Evolutionary conservation across 2,329 filamentous ascomycete species (phyloP).

Genomic region (Fusarium camptoceras): DNA sequence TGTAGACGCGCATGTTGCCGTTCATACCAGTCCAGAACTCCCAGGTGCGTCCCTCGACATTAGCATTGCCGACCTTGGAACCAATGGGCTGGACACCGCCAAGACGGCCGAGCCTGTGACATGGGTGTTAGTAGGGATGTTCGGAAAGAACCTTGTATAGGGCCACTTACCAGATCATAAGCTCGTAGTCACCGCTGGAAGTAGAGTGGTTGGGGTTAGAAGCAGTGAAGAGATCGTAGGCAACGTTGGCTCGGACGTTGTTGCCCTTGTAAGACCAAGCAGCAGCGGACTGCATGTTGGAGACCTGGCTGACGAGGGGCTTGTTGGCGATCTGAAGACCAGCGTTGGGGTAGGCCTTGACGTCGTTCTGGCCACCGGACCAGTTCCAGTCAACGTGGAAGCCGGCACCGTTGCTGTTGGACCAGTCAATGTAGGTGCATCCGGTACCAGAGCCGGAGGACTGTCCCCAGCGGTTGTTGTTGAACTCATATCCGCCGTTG

Average conservation of each 20-base stretch:
- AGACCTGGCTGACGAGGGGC: constrained; percentile 11
- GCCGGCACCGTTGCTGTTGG: constrained; percentile 24
- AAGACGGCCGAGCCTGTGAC: constrained; percentile 6
- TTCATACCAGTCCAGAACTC: constrained; percentile 18
- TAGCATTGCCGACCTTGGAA: constrained; percentile 5
- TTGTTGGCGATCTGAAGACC: constrained; percentile 12
- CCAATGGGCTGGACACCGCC: constrained; percentile 17
- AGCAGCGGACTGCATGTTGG: constrained; percentile 24
- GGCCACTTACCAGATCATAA: constrained; percentile 19
- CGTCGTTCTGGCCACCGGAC: constrained; percentile 14
- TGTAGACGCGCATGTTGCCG: constrained; percentile 23
- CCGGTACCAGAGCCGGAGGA: constrained; percentile 10
- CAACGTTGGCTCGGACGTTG: constrained; percentile 19
- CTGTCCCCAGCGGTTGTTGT: constrained; percentile 28
- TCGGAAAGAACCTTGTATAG: not conserved
- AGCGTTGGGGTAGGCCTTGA: constrained; percentile 20
- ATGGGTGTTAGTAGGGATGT: not conserved
- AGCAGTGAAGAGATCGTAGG: constrained; percentile 26
- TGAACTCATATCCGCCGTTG: constrained; percentile 20
- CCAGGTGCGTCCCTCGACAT: constrained; percentile 15
- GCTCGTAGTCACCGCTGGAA: constrained; percentile 20
- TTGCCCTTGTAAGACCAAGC: constrained; percentile 24
- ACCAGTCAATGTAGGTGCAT: constrained; percentile 24
- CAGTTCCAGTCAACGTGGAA: constrained; percentile 20
- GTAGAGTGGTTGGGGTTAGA: constrained; percentile 10